Percentiles rank a stretch among this genome's conserved stretches.
Conservation (phyloP, 1,139 yeast species). For the Schizosaccharomyces versatilis region DNA sequence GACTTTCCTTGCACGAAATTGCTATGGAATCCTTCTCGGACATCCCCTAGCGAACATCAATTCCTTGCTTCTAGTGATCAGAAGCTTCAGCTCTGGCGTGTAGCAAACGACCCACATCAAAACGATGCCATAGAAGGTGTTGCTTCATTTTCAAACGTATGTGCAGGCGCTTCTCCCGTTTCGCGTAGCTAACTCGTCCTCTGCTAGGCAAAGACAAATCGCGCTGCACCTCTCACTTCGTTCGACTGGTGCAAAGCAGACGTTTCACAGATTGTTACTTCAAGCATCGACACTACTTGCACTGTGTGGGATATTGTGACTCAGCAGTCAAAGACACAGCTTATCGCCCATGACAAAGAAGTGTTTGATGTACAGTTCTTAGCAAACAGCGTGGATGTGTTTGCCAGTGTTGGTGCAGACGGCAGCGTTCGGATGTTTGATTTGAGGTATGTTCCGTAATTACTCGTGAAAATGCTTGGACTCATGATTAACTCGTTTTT, state of each 20-base stretch:
- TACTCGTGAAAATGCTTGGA: not conserved
- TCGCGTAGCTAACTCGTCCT: not conserved
- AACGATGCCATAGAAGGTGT: not conserved
- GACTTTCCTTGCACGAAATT: slow-evolving; percentile 7
- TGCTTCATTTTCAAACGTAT: slow-evolving; percentile 1
- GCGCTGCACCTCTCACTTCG: slow-evolving; percentile 50
- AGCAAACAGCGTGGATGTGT: slow-evolving; percentile 51
- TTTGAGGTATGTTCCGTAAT: slow-evolving; percentile 25
- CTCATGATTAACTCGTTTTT: not conserved
- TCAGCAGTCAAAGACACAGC: slow-evolving; percentile 71
- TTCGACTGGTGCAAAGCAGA: slow-evolving; percentile 79
- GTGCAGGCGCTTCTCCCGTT: not conserved
- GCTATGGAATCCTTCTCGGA: slow-evolving; percentile 7
- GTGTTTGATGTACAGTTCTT: slow-evolving; percentile 81
- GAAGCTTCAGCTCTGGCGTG: slow-evolving; percentile 5
- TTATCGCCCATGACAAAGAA: slow-evolving; percentile 89
- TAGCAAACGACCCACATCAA: not conserved
- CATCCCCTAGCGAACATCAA: slow-evolving; percentile 1
- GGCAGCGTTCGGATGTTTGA: slow-evolving; percentile 89
- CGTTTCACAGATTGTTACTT: slow-evolving; percentile 51
- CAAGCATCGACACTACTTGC: slow-evolving; percentile 88
- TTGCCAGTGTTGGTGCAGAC: slow-evolving; percentile 87
- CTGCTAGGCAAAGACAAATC: slow-evolving; percentile 6
- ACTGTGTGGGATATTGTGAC: slow-evolving; percentile 75
- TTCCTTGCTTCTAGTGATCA: slow-evolving; percentile 8